These are phyloP conservation scores for Colletotrichum incanum DNA, from an alignment of 2,329 filamentous ascomycete species.

Conservation along the genomic window DNA sequence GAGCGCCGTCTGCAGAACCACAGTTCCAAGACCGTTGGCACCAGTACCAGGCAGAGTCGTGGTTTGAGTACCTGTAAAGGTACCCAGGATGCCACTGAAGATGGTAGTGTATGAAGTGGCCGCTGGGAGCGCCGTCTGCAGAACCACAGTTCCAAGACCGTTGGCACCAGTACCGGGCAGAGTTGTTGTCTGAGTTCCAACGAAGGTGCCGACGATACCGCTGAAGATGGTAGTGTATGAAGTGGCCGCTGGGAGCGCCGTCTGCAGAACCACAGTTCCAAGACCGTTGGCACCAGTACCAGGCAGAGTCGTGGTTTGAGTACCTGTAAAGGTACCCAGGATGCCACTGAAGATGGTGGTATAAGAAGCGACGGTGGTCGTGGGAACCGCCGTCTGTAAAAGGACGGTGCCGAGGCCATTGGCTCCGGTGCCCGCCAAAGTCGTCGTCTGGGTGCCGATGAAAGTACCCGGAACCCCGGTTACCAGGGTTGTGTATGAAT, in stretches of 20 bases:
- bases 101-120: slow-evolving; percentile 21
- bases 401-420: slow-evolving; percentile 16
- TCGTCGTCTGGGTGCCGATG: slow-evolving; percentile 1
- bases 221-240: slow-evolving; percentile 21
- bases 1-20: slow-evolving; percentile 23
- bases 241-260: not conserved
- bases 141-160: slow-evolving; percentile 15
- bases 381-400: slow-evolving; percentile 8
- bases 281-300: not conserved
- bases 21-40: slow-evolving; percentile 1
- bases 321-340: slow-evolving; percentile 1
- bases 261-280: slow-evolving; percentile 8
- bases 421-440: not conserved
- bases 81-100: slow-evolving; percentile 8
- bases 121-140: slow-evolving; percentile 21
- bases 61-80: slow-evolving; percentile 6
- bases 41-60: slow-evolving; percentile 8
- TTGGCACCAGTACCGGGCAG: not conserved
- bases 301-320: not conserved
- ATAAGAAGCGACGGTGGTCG: not conserved
- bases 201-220: slow-evolving; percentile 9
- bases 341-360: slow-evolving; percentile 9
- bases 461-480: slow-evolving; percentile 19
- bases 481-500: slow-evolving; percentile 17
- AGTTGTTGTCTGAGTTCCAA: slow-evolving; percentile 8